Evolutionary conservation across 1,284 basidiomycete species (phyloP), one percentile per base, ranked within the genome.

Genomic region (Austroboletus olivaceoglutinosus): DNA sequence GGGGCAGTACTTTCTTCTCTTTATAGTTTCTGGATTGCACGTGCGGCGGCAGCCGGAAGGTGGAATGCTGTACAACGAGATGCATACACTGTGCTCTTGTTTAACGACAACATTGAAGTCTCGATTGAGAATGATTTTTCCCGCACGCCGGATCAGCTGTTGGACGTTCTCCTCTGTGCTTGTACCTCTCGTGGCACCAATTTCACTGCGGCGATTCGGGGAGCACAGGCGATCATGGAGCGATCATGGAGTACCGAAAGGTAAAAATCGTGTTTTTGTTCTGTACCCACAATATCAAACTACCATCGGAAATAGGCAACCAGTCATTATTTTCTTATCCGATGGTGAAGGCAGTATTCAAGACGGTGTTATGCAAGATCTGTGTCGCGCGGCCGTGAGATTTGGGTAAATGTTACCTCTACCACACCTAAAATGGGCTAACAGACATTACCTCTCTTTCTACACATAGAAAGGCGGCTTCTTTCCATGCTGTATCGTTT

Each of bases 291-390:
- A n/a, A n/a, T n/a, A n/a, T n/a, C n/a, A n/a, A n/a, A n/a, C n/a
- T n/a, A n/a, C n/a, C n/a, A n/a, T n/a, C n/a, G n/a, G n/a, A n/a
- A 16, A 16, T 19, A 84, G 83, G 48, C 62, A 69, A 0, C 83
- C 83, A 0, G 74, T 85, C n/a, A 65, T 85, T n/a, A 75, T 85
- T 27, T 85, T 85, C 62, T 68, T 85, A 16, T 85, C 83, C 0
- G 82, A 83, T 51, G 83, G 83, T 0, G 76, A 81, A 63, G 76
- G 76, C 47, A 29, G 43, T 2, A 68, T 78, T 18, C 49, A 50
- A 0, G 78, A 83, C 46, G 21, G 61, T 1, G 62, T 64, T 0
- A 66, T 82, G 48, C 75, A 77, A 22, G 71, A 74, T 52, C 45
- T 84, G 2, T 78, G 78, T 53, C 71, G 72, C 6, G 54, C 70